Evolutionary conservation across 331 rosid genomes (phyloP).

Genomic region (Pyrus hybrid): DNA sequence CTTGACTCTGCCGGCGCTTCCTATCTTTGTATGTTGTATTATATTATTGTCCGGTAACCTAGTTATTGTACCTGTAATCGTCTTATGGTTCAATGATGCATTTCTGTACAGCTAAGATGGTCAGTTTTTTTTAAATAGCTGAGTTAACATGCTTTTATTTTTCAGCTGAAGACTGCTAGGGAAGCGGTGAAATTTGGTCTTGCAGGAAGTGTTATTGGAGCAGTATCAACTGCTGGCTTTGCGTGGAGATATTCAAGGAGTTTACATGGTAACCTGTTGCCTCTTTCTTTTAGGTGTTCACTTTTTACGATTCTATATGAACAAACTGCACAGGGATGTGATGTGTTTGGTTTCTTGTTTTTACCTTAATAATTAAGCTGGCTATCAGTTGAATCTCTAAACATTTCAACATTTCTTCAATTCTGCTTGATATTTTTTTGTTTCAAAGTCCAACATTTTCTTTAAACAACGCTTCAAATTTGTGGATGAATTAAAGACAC

Average conservation of each 20-base stretch:
- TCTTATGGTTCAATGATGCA: background rate
- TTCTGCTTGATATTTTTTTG: background rate
- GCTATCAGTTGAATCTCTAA: background rate
- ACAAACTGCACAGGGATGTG: background rate
- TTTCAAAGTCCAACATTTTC: background rate
- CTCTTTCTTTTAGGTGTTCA: constrained; percentile 7
- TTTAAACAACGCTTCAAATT: background rate
- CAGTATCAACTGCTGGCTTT: constrained; percentile 42
- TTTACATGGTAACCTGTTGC: constrained; percentile 52
- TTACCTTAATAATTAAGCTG: background rate
- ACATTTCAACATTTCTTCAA: background rate
- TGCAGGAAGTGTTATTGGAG: constrained; percentile 63
- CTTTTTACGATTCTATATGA: background rate
- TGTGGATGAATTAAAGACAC: background rate
- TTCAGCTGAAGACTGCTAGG: constrained; percentile 37
- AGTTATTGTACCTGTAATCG: background rate
- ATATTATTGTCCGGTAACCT: background rate
- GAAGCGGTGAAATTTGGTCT: constrained; percentile 41
- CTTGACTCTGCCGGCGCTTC: background rate
- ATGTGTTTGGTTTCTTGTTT: background rate
- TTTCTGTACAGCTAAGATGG: background rate
- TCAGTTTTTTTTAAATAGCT: background rate
- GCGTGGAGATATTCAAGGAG: constrained; percentile 83
- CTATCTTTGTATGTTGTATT: background rate
- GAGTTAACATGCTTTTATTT: background rate